phyloP scores from a whole-genome alignment of 306 rosid genomes.

The Rosa persica region DNA sequence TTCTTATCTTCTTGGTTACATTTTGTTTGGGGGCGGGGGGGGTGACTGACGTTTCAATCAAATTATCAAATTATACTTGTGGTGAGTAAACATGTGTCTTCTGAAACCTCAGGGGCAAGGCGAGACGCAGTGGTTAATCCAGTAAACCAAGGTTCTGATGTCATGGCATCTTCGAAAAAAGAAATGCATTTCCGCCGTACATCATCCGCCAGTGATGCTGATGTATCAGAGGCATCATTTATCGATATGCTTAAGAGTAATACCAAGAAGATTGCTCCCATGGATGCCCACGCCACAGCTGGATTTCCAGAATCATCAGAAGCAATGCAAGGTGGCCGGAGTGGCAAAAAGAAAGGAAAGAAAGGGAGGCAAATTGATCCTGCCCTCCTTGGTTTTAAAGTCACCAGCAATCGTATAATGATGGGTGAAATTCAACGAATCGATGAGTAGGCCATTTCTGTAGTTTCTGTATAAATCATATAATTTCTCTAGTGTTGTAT shows the following conservation, averaged over 20 bases:
- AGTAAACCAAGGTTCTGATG: constrained; percentile 34
- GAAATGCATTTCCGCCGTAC: constrained; percentile 35
- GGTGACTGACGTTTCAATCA: neutral
- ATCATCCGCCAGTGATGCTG: constrained; percentile 42
- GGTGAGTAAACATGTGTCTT: neutral
- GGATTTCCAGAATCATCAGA: constrained; percentile 38
- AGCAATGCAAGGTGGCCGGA: constrained; percentile 42
- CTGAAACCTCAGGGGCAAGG: constrained; percentile 37
- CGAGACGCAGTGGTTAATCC: constrained; percentile 31
- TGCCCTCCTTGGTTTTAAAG: constrained; percentile 61
- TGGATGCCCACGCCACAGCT: constrained; percentile 22
- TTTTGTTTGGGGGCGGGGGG: neutral
- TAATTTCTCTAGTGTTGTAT: constrained; percentile 2
- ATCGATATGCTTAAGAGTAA: constrained; percentile 58
- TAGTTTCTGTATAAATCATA: neutral
- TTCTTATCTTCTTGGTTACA: neutral
- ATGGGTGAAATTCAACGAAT: constrained; percentile 65
- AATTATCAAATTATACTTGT: neutral
- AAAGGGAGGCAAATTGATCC: constrained; percentile 62
- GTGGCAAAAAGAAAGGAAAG: constrained; percentile 61
- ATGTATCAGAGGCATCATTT: constrained; percentile 54
- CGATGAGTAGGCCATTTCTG: constrained; percentile 33
- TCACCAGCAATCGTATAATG: constrained; percentile 58
- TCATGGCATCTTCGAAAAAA: constrained; percentile 32
- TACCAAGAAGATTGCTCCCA: constrained; percentile 37